phyloP scores from a whole-genome alignment of 768 basidiomycete species.

The Termitomyces sp. region DNA sequence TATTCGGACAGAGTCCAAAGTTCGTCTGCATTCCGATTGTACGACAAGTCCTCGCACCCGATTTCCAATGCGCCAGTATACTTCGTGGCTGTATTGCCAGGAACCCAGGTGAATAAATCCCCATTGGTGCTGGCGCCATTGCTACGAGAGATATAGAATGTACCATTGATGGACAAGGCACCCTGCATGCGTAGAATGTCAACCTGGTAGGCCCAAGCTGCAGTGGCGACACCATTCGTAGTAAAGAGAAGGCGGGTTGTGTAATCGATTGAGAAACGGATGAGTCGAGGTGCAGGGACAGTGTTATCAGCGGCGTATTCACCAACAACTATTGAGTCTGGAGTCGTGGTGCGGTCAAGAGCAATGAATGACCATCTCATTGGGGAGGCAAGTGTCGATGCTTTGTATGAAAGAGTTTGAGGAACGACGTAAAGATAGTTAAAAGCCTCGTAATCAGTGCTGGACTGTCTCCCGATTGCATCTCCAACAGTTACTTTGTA shows the following conservation, averaged over 20 bases:
- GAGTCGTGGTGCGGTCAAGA: constrained; percentile 12
- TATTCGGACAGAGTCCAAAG: constrained; percentile 9
- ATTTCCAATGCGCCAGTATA: constrained; percentile 2
- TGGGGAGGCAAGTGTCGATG: constrained; percentile 2
- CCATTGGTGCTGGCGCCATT: constrained; percentile 8
- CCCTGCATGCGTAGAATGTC: constrained; percentile 13
- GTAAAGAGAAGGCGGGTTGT: constrained; percentile 9
- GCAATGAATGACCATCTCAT: constrained; percentile 11
- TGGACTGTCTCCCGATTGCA: constrained; percentile 7
- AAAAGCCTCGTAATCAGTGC: constrained; percentile 9
- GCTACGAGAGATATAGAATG: constrained; percentile 10
- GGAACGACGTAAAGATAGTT: constrained; percentile 10
- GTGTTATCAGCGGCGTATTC: constrained; percentile 9
- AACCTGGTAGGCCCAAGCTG: constrained; percentile 11
- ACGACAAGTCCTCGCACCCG: constrained; percentile 9
- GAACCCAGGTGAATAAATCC: constrained; percentile 10
- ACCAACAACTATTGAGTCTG: constrained; percentile 9
- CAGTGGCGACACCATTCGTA: constrained; percentile 7
- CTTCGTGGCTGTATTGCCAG: neutral
- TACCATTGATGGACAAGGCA: constrained; percentile 9
- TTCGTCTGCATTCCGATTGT: constrained; percentile 8
- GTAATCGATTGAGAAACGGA: constrained; percentile 10
- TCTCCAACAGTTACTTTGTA: constrained; percentile 9
- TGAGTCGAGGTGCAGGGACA: constrained; percentile 5
- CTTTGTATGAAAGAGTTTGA: constrained; percentile 6